Base-by-base conservation (phyloP, 192 early-diverging fungal genomes). In the Entophlyctis luteolus region DNA sequence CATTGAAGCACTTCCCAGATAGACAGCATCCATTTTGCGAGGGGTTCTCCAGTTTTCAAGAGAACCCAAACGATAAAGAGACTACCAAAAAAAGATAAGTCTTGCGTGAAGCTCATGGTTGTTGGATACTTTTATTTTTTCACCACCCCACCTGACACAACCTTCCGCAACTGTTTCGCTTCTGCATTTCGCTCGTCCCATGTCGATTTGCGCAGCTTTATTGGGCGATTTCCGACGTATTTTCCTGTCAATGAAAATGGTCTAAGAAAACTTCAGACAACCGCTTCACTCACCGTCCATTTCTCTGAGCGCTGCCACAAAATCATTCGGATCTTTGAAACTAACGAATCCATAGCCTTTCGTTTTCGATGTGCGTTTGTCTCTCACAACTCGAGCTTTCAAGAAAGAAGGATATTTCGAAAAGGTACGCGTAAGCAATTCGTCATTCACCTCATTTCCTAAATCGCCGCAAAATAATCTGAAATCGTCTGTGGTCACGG, bases 321-420 rank as follows among this genome's bases (percentile, higher is more conserved):
- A 98, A 74, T 94, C 95, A 72, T 92, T 85, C 16, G 93, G 83
- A 68, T 94, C 87, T 48, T 87, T 86, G 76, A 98, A 95, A 78
- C 90, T 92, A 28, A 96, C 81, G 70, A 98, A 98, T 2, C 95
- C 95, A 70, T 91, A 98, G 18, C 95, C 95, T 62, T 87, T 90
- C 35, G 88, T 88, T 73, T 98, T 98, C 25, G 76, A 79, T 0
- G 92, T 88, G 56, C 84, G 75, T 60, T 94, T 95, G 50, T 98
- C 93, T 0, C 87, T 77, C 1, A 98, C 87, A 10, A 98, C 92
- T 32, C 86, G 81, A 2, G 93, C 87, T 48, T 86, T 86, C 52
- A 89, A 80, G n/a, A 96, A 79, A 6, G 89, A 87, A 18, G 86
- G 83, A 71, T 94, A 98, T 72, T 94, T 95, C 39, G 83, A 73